A percentile compares a stretch with the other conserved stretches of the same genome.
phyloP scores from a whole-genome alignment of 805 yeast genomes.

The Limtongia smithiae region DNA sequence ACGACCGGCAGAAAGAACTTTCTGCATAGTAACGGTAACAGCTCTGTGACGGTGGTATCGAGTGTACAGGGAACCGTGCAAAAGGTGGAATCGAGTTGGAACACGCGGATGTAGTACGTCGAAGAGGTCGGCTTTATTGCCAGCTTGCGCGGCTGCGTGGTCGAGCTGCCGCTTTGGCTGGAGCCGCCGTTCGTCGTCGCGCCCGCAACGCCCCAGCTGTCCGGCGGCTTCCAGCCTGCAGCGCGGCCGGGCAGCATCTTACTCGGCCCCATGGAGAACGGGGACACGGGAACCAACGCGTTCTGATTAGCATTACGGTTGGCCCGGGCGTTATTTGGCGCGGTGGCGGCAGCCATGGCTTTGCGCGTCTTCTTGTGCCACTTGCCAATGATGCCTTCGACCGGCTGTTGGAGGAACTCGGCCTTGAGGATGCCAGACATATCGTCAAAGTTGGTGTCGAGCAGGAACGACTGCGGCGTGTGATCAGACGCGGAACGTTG shows the following conservation, averaged over 20 bases:
- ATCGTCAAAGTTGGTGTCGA: slow-evolving; percentile 49
- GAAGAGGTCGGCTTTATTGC: neutral
- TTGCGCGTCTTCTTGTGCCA: slow-evolving; percentile 32
- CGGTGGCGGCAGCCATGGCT: slow-evolving; percentile 31
- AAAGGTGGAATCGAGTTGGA: slow-evolving; percentile 78
- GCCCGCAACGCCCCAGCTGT: slow-evolving; percentile 54
- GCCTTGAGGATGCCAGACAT: slow-evolving; percentile 49
- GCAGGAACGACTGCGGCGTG: slow-evolving; percentile 24
- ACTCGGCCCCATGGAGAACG: neutral
- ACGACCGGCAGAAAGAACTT: slow-evolving; percentile 70
- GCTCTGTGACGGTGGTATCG: slow-evolving; percentile 71
- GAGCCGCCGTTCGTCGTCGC: slow-evolving; percentile 1
- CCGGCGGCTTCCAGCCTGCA: slow-evolving; percentile 53
- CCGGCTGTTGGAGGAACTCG: slow-evolving; percentile 8
- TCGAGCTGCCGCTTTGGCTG: too few relatives aligned
- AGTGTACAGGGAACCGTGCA: slow-evolving; percentile 78
- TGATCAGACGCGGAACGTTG: too few relatives aligned
- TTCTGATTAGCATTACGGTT: neutral
- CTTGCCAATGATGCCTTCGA: slow-evolving; percentile 16
- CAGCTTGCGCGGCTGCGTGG: too few relatives aligned
- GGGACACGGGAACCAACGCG: slow-evolving; percentile 3
- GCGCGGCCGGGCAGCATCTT: too few relatives aligned
- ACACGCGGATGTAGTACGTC: slow-evolving; percentile 60
- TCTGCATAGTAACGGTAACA: slow-evolving; percentile 65
- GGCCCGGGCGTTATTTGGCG: slow-evolving; percentile 4